phyloP scores from a whole-genome alignment of 352 stramenopile species.

The Chrysophaeum taylorii region DNA sequence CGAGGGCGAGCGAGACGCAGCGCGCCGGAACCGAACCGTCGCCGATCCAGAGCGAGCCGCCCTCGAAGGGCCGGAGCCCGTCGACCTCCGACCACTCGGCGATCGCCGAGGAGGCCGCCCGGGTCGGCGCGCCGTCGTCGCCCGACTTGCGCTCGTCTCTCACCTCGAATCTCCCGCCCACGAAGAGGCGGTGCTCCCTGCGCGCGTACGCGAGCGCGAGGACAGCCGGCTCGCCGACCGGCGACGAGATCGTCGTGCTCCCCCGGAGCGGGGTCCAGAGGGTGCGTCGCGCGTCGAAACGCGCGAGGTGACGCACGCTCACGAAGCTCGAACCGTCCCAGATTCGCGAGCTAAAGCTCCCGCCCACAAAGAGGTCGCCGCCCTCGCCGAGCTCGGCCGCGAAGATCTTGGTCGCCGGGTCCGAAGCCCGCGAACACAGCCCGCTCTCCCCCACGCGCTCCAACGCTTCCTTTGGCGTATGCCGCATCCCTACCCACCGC shows the following conservation, averaged over 20 bases:
- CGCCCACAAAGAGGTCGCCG: constrained; percentile 60
- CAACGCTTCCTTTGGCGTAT: not conserved
- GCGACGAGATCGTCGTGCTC: not conserved
- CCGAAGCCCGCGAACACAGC: constrained; percentile 58
- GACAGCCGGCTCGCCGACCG: no score
- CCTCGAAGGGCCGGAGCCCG: not conserved
- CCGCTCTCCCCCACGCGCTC: constrained; percentile 33
- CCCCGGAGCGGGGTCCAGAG: constrained; percentile 23
- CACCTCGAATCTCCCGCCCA: no score
- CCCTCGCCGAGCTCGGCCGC: constrained; percentile 51
- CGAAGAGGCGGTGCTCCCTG: no score
- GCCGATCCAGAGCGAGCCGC: not conserved
- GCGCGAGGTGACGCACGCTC: constrained; percentile 65
- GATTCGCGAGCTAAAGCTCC: constrained; percentile 62
- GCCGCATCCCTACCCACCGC: constrained; percentile 46
- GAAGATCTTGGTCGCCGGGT: constrained; percentile 62
- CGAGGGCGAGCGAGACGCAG: not conserved
- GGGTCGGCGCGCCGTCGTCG: no score
- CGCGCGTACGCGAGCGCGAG: no score
- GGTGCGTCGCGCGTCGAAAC: constrained; percentile 35
- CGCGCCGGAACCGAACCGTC: not conserved
- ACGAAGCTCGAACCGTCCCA: constrained; percentile 69
- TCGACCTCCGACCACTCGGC: not conserved
- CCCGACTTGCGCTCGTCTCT: no score
- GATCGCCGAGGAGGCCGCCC: no score